Percentiles rank a stretch among this genome's conserved stretches.
These are phyloP conservation scores for Skeletonema menzelii DNA, from an alignment of 108 stramenopile species.

Conservation along the genomic window DNA sequence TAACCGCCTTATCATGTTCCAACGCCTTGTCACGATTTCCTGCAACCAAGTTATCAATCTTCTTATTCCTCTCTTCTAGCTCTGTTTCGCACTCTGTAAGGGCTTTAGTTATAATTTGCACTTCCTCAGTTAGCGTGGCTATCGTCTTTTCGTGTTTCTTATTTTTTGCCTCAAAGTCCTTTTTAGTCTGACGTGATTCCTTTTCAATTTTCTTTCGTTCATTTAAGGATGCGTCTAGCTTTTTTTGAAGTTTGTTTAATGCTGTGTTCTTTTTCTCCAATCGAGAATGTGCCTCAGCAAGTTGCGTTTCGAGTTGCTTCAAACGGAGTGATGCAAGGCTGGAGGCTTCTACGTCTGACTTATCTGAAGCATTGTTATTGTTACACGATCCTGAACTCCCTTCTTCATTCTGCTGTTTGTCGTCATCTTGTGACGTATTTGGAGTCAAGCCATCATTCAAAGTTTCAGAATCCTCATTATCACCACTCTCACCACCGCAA, in stretches of 20 bases:
- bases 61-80: slow-evolving; percentile 25
- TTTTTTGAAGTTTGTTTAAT: slow-evolving; percentile 35
- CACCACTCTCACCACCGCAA: neutral
- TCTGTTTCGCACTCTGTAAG: slow-evolving; percentile 16
- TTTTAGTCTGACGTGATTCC: slow-evolving; percentile 20
- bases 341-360: neutral
- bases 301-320: slow-evolving; percentile 25
- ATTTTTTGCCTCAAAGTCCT: slow-evolving; percentile 32
- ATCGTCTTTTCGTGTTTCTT: neutral
- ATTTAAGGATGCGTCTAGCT: neutral
- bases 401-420: neutral
- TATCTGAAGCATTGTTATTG: neutral
- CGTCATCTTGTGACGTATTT: neutral
- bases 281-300: slow-evolving; percentile 50
- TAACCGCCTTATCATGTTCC: slow-evolving; percentile 58
- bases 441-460: neutral
- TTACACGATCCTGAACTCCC: neutral
- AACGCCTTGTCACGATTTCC: slow-evolving; percentile 4
- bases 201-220: slow-evolving; percentile 34
- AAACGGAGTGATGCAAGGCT: slow-evolving; percentile 2
- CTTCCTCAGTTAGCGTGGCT: neutral
- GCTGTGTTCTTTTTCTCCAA: slow-evolving; percentile 38
- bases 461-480: neutral
- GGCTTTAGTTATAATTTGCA: slow-evolving; percentile 16
- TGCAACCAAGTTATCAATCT: slow-evolving; percentile 8